Percentiles rank a stretch among this genome's conserved stretches.
Conservation (phyloP, 2,329 filamentous ascomycete species). For the Pseudophaeomoniella oleicola region DNA sequence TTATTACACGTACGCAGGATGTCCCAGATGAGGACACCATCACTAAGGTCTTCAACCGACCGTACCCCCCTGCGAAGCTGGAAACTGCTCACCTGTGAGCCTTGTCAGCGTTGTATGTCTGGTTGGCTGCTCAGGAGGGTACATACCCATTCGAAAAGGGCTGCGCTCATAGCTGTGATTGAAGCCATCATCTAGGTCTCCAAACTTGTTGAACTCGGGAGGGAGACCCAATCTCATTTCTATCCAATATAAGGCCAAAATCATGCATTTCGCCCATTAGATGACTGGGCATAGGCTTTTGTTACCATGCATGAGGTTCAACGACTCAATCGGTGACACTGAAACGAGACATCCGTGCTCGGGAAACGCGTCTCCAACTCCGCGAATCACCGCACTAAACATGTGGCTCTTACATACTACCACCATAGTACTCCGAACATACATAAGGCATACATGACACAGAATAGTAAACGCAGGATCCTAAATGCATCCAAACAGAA, state of each 20-base stretch:
- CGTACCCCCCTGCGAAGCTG: conserved; percentile 27
- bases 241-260: background rate
- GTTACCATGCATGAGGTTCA: background rate
- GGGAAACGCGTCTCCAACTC: background rate
- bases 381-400: too few relatives aligned
- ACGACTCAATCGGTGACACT: background rate
- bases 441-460: too few relatives aligned
- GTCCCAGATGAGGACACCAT: conserved; percentile 31
- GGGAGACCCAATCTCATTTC: background rate
- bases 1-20: conserved; percentile 16
- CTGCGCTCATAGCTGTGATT: background rate
- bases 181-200: background rate
- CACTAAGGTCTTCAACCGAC: conserved; percentile 25
- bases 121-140: background rate
- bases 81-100: conserved; percentile 17
- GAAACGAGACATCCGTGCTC: background rate
- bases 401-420: too few relatives aligned
- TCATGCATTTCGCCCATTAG: background rate
- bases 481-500: too few relatives aligned
- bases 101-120: too few relatives aligned
- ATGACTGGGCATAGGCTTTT: background rate
- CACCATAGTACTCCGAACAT: too few relatives aligned
- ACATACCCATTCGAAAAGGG: background rate
- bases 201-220: background rate
- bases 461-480: too few relatives aligned